Conservation (phyloP, 768 basidiomycete species). For the Fistulinella prunicolor region DNA sequence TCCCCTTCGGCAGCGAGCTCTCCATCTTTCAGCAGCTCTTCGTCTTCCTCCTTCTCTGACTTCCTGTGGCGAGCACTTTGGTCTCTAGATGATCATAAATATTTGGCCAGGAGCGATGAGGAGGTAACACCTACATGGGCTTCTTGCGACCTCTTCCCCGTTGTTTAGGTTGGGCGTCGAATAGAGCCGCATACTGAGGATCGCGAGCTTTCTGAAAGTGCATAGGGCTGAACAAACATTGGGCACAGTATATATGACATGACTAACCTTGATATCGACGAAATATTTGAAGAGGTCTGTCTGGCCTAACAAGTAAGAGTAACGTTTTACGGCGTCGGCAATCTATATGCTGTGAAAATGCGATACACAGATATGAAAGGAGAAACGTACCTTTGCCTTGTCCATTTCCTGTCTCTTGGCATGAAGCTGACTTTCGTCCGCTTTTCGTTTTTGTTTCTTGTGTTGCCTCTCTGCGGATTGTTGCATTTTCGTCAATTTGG, state of each 20-base stretch:
- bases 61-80: constrained; percentile 82
- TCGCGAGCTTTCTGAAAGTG: constrained; percentile 74
- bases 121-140: constrained; percentile 48
- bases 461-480: constrained; percentile 39
- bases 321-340: constrained; percentile 92
- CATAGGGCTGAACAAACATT: not conserved
- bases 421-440: constrained; percentile 65
- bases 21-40: constrained; percentile 87
- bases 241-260: not conserved
- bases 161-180: constrained; percentile 83
- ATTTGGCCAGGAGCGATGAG: not conserved
- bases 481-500: constrained; percentile 36
- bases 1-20: constrained; percentile 76
- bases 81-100: constrained; percentile 47
- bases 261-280: constrained; percentile 85
- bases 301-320: constrained; percentile 96
- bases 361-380: not conserved
- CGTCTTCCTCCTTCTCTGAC: constrained; percentile 98
- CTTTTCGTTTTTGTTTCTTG: constrained; percentile 58
- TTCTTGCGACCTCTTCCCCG: constrained; percentile 88
- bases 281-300: constrained; percentile 99
- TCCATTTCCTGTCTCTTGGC: constrained; percentile 80
- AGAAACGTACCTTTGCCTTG: constrained; percentile 69
- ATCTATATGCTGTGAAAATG: constrained; percentile 47
- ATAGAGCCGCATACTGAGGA: constrained; percentile 86